Evolutionary conservation across 768 basidiomycete species (phyloP).

Genomic region (Auricularia sp.): DNA sequence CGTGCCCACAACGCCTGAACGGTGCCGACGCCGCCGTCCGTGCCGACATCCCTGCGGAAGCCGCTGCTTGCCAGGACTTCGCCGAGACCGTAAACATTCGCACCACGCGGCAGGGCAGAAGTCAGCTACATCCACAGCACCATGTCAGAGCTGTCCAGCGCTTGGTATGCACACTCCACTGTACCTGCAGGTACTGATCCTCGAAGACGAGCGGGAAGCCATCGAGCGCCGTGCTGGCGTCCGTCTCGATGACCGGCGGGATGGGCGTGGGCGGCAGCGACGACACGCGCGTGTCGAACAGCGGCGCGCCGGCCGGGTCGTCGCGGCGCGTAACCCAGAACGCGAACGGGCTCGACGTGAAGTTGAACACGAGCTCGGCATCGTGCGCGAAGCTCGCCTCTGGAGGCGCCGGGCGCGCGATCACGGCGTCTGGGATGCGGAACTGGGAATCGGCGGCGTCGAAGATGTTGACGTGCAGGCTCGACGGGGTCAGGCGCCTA

Average conservation of each 20-base stretch:
- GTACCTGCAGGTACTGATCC: conserved; percentile 66
- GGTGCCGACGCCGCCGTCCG: conserved; percentile 40
- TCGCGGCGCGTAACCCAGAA: conserved; percentile 73
- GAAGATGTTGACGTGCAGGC: conserved; percentile 59
- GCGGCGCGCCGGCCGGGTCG: conserved; percentile 39
- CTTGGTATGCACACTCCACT: too few relatives aligned
- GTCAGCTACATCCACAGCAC: conserved; percentile 33
- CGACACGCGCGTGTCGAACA: conserved; percentile 61
- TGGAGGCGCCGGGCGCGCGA: conserved; percentile 28
- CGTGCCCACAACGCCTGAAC: conserved; percentile 62
- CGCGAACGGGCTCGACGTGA: conserved; percentile 53
- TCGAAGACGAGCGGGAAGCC: conserved; percentile 69
- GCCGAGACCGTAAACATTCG: conserved; percentile 73
- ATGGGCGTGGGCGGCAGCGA: conserved; percentile 55
- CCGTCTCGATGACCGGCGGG: conserved; percentile 39
- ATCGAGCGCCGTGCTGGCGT: conserved; percentile 46
- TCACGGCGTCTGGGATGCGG: conserved; percentile 47
- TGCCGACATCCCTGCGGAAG: conserved; percentile 51
- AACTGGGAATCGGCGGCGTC: conserved; percentile 56
- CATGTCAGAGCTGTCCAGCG: not conserved
- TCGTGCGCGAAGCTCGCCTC: conserved; percentile 24
- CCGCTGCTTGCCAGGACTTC: conserved; percentile 64
- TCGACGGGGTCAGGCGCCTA: conserved; percentile 15
- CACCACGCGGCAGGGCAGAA: conserved; percentile 51
- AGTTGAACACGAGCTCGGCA: conserved; percentile 64